phyloP scores from a whole-genome alignment of 768 basidiomycete genomes.

The Cytidiella melzeri region DNA sequence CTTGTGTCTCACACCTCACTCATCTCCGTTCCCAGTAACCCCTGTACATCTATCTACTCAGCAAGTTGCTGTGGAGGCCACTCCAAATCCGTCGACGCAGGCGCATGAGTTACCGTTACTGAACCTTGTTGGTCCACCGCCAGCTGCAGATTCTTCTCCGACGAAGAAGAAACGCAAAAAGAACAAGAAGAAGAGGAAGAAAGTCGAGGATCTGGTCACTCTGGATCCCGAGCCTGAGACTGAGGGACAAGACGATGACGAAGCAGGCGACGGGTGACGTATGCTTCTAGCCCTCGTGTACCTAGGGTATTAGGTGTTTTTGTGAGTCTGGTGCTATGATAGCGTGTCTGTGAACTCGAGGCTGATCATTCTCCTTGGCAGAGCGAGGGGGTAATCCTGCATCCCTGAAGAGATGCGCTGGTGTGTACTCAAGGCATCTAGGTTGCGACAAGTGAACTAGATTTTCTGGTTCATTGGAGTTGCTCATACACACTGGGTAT shows the following conservation, averaged over 20 bases:
- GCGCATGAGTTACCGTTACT: slow-evolving; percentile 34
- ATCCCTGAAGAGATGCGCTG: too few species aligned
- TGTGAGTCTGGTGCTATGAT: too few species aligned
- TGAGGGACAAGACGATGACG: background rate
- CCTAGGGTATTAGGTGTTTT: too few species aligned
- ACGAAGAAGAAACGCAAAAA: slow-evolving; percentile 54
- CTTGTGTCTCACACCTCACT: background rate
- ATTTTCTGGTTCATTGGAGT: too few species aligned
- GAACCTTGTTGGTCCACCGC: slow-evolving; percentile 48
- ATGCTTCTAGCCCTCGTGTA: too few species aligned
- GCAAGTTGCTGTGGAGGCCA: background rate
- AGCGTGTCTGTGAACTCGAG: too few species aligned
- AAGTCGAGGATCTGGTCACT: slow-evolving; percentile 3
- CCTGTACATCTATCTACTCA: background rate
- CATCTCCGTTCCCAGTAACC: background rate
- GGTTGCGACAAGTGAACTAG: too few species aligned
- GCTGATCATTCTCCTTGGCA: too few species aligned
- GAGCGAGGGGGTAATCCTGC: too few species aligned
- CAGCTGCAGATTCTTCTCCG: slow-evolving; percentile 17
- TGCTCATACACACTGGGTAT: background rate
- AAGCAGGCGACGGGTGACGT: background rate
- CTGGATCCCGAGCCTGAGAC: background rate
- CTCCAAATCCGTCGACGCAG: background rate
- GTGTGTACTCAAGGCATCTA: too few species aligned
- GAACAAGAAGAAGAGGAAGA: slow-evolving; percentile 36